Base-by-base conservation (phyloP, 2,329 filamentous ascomycete genomes). In the Rhynchosporium secalis region DNA sequence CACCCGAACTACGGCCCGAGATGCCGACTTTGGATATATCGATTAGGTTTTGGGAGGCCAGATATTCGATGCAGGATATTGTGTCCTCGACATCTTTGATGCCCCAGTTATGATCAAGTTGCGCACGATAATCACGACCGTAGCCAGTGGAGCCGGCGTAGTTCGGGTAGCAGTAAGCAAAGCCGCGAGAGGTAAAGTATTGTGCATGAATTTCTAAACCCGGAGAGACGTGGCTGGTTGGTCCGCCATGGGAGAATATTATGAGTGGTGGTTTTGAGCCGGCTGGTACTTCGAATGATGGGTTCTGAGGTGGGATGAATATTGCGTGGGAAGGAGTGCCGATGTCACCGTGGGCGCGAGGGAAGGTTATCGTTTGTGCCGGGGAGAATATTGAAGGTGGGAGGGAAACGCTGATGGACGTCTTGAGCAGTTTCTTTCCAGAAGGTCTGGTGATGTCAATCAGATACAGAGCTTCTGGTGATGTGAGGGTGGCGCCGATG, bases 141-240 rank as follows among this genome's bases (percentile, higher is more conserved):
- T 83, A 80, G 1, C 79, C 81, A 0, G 77, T 79, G 1, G 80
- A 83, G 3, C 82, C 83, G 2, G 76, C 77, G 67, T 84, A 82
- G 70, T 85, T 84, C 40, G 84, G 72, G 2, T 75, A 73, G 12
- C 80, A 76, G 55, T 78, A 78, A 1, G 81, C 81, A 60, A 80
- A 85, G 3, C 83, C 83, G 12, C 83, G 75, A 3, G 81, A 80
- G 0, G 81, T 84, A 66, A 79, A 83, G 68, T 81, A 84, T 67
- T 85, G 83, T 3, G 75, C 76, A 26, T 73, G 70, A 6, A 83
- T 71, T 12, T 75, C 72, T 0, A 85, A 73, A 0, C 80, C 80
- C 0, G 78, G 76, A 0, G 76, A 73, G 0, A 72, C 74, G 58
- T 78, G 76, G 1, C 72, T 72, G 0, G 79, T 84, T n/a, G 78